Conservation (phyloP, 768 basidiomycete genomes). For the Lentinula detonsa region DNA sequence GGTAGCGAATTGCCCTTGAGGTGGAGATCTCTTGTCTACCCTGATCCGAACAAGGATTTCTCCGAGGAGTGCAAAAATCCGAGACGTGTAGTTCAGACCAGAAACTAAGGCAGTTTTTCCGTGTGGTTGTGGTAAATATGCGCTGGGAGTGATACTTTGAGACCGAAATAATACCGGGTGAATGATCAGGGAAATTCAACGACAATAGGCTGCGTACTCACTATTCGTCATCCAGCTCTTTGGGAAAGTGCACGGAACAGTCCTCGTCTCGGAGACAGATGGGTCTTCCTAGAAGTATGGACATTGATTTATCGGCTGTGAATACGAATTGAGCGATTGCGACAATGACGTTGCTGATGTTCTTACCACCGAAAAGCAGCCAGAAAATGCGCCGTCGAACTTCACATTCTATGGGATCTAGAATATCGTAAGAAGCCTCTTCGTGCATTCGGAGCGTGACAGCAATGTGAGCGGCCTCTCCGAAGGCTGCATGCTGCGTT, state of each 20-base stretch:
- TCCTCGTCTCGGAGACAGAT: conserved; percentile 88
- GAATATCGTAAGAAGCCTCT: conserved; percentile 73
- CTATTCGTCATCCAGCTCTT: conserved; percentile 88
- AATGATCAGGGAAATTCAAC: neutral
- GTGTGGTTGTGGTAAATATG: conserved; percentile 82
- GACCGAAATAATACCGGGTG: conserved; percentile 13
- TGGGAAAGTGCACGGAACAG: conserved; percentile 84
- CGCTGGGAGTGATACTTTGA: conserved; percentile 72
- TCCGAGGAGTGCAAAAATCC: conserved; percentile 80
- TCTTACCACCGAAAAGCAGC: conserved; percentile 81
- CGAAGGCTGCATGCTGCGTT: conserved; percentile 83
- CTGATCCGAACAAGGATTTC: conserved; percentile 85
- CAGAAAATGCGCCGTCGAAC: conserved; percentile 84
- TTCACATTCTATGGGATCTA: conserved; percentile 86
- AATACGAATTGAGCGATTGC: conserved; percentile 7
- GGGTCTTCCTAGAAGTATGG: conserved; percentile 76
- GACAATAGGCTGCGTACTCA: conserved; percentile 33
- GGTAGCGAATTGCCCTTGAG: conserved; percentile 80
- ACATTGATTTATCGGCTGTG: conserved; percentile 85
- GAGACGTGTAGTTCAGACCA: conserved; percentile 81
- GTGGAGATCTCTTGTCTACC: conserved; percentile 82
- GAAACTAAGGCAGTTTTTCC: conserved; percentile 81
- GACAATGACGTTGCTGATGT: conserved; percentile 4
- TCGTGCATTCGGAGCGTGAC: conserved; percentile 82
- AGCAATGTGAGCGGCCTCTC: conserved; percentile 81